Base-by-base conservation (phyloP, 2,329 filamentous ascomycete species). In the Dactylellina haptotyla region DNA sequence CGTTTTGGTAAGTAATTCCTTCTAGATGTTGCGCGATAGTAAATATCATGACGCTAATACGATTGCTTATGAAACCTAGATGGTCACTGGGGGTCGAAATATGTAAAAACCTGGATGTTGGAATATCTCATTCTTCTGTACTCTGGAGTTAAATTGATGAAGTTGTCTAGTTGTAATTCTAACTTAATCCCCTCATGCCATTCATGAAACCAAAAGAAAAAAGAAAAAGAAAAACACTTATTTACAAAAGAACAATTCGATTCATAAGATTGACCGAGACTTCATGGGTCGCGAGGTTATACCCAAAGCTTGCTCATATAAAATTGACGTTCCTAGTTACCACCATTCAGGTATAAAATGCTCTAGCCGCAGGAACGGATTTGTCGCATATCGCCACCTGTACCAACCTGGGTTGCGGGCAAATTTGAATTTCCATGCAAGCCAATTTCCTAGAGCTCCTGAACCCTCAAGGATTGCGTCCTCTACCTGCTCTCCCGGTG, bases 1-100 rank as follows among this genome's bases (percentile, higher is more conserved):
- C 85, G 94, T 91, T 0, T 90, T 96, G 77, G 91, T 72, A 39
- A 65, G 67, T 72, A 16, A 34, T 25, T 2, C 32, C 26, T 32
- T 20, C 8, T 41, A 3, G 4, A 1, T 4, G 4, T 48, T 2
- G 25, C 2, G 18, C 1, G 28, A n/a, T 39, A n/a, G n/a, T n/a
- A n/a, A n/a, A n/a, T n/a, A n/a, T n/a, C n/a, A n/a, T n/a, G 9
- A 4, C 6, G 14, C 45, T 18, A 25, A 48, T 34, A 16, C 30
- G 14, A 34, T n/a, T 26, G n/a, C 4, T 4, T 4, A 18, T 46
- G 5, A 18, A 23, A n/a, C 26, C 14, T 43, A 72, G 67, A 72
- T 72, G 67, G 67, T 72, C 41, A 72, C 67, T 10, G 67, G 67
- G 26, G 67, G 67, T 26, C 45, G 67, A 28, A 65, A 65, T 56